Base-by-base conservation (phyloP, 371 early-diverging fungal species). In the Mortierella sp. region DNA sequence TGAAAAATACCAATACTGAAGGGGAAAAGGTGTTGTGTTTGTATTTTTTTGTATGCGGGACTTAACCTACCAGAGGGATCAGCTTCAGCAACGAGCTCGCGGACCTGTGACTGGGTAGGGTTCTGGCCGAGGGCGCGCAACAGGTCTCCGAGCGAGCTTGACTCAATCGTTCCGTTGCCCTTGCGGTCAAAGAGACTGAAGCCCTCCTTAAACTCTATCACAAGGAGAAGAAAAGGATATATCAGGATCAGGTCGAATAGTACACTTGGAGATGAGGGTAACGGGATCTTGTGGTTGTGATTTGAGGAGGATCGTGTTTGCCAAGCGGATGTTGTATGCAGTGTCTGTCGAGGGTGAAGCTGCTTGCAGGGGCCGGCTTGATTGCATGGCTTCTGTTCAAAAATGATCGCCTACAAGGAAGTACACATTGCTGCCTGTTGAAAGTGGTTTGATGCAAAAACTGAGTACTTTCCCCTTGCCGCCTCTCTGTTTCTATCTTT, bases 171-270 rank as follows among this genome's bases (percentile, higher is more conserved):
- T 77, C 97, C 97, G 80, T 96, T 95, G 77, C 97, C 98, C 87
- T 97, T 97, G 89, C 97, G 97, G 91, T 97, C 97, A 79, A 95
- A 97, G 65, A 97, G 90, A 63, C 95, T 94, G 83, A 97, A 97
- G 57, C 95, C 95, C 89, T 97, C 96, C 90, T 95, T 94, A 92
- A 92, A 96, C 82, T 96, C 96, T 93, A 84, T 47, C n/a, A 45
- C 31, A 10, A n/a, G 42, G 3, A 48, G 21, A 44, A 74, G 14
- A 75, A 24, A 65, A 8, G 70, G 63, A 50, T 19, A 48, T 45
- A 3, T 50, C 21, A 47, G 21, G 19, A 26, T 26, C 19, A 34
- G 2, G 38, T 31, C 24, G 13, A 31, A 31, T 45, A 7, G 72
- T 52, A 55, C 3, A 24, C 10, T n/a, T 28, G 10, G 28, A 31